phyloP scores from a whole-genome alignment of 2,329 filamentous ascomycete genomes.

The Fusarium solani-melongenae region DNA sequence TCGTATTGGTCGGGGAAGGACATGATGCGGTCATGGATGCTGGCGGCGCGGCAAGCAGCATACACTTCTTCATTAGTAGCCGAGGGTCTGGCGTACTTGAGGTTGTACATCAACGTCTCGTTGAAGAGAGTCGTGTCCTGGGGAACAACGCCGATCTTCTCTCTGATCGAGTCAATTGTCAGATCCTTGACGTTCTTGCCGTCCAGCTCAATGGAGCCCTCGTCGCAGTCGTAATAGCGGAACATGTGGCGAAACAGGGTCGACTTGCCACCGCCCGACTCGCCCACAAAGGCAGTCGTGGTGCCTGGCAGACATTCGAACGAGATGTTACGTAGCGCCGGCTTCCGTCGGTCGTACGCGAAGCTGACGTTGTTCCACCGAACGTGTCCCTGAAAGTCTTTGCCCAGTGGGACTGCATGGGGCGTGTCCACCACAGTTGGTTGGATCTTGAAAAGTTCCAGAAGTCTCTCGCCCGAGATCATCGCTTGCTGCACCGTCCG shows the following conservation, averaged over 20 bases:
- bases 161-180: constrained; percentile 92
- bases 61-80: constrained; percentile 86
- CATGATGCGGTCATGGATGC: constrained; percentile 92
- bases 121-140: constrained; percentile 98
- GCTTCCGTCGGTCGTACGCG: constrained; percentile 86
- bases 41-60: constrained; percentile 84
- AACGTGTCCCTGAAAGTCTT: constrained; percentile 81
- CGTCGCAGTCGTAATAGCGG: constrained; percentile 90
- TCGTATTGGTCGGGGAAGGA: constrained; percentile 88
- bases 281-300: constrained; percentile 94
- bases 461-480: constrained; percentile 94
- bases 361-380: constrained; percentile 91
- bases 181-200: constrained; percentile 85
- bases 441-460: constrained; percentile 96
- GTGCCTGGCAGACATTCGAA: constrained; percentile 91
- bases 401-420: constrained; percentile 67
- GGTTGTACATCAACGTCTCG: constrained; percentile 93
- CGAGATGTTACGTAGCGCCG: constrained; percentile 83
- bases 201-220: constrained; percentile 86
- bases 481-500: constrained; percentile 94
- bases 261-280: constrained; percentile 96
- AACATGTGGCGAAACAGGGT: constrained; percentile 96
- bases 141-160: constrained; percentile 93
- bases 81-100: constrained; percentile 86
- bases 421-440: constrained; percentile 88